Base-by-base conservation (phyloP, 139 green algal species). In the Coelastrella sp. region DNA sequence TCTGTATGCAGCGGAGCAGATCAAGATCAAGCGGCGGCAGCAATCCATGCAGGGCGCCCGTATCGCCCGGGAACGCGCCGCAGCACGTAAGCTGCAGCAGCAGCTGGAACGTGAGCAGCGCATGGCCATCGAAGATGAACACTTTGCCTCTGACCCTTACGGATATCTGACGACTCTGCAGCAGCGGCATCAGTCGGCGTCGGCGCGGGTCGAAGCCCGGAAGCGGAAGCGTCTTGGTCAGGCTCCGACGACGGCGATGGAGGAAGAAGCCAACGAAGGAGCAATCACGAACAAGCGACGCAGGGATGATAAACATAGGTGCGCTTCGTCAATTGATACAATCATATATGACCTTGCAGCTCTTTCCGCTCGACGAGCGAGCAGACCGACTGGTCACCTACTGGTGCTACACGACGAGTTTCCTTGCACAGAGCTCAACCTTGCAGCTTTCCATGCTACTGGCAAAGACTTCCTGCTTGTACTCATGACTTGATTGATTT, bases 1-100 rank as follows among this genome's bases (percentile, higher is more conserved):
- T n/a, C n/a, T n/a, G n/a, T n/a, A n/a, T 27, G 53, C 69, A 79
- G 69, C 69, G 7, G 69, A 79, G 1, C 41, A 79, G n/a, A 62
- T 79, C n/a, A 84, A 84, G 78, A n/a, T 84, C 19, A 84, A 84
- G 62, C 60, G 78, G 13, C n/a, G 78, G 48, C 78, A 84, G 78
- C 78, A 84, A 43, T 66, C 73, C 59, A 41, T 84, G 78, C 30
- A 74, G 1, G 78, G 60, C 30, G 78, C 59, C 27, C 60, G 60
- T 27, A 32, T 64, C 13, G 78, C 78, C 2, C 60, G 78, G 1
- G 78, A 74, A 19, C 60, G 78, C 1, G 62, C 60, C 2, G 62
- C 60, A 19, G 62, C 23, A 6, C 60, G 78, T 7, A 75, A 35
- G 62, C 27, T 62, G 40, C 78, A 84, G 78, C 41, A 66, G 74